Conservation (phyloP, 352 stramenopile genomes). For the Phytophthora boehmeriae region DNA sequence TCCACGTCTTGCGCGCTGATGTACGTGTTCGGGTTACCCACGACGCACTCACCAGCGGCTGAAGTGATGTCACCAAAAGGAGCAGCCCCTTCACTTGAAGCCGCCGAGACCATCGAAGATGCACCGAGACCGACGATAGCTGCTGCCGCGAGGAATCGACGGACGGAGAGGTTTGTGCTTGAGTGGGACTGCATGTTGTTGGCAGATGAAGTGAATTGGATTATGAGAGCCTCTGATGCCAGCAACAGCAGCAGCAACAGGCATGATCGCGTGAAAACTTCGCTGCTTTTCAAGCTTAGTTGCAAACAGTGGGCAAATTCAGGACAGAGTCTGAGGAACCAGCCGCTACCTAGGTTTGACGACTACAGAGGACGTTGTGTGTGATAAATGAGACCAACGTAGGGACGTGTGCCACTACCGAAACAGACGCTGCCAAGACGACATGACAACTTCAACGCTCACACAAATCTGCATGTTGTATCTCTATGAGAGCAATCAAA, state of each 20-base stretch:
- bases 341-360: background rate
- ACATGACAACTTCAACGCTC: constrained; percentile 5
- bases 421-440: constrained; percentile 3
- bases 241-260: too few species aligned
- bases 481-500: too few species aligned
- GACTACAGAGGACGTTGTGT: background rate
- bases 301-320: too few species aligned
- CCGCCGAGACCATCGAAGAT: constrained; percentile 4
- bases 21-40: constrained; percentile 23
- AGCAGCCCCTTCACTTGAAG: constrained; percentile 5
- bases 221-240: background rate
- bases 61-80: constrained; percentile 29
- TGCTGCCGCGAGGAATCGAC: background rate
- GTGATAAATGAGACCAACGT: constrained; percentile 2
- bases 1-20: constrained; percentile 13
- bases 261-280: too few species aligned
- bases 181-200: constrained; percentile 15
- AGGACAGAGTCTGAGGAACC: too few species aligned
- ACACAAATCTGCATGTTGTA: too few species aligned
- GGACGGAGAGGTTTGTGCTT: constrained; percentile 4
- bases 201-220: constrained; percentile 7
- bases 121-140: constrained; percentile 4
- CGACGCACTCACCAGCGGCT: constrained; percentile 17
- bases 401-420: background rate
- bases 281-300: too few species aligned